Conservation (phyloP, 164 flowering plant genomes). For the Kingdonia uniflora region DNA sequence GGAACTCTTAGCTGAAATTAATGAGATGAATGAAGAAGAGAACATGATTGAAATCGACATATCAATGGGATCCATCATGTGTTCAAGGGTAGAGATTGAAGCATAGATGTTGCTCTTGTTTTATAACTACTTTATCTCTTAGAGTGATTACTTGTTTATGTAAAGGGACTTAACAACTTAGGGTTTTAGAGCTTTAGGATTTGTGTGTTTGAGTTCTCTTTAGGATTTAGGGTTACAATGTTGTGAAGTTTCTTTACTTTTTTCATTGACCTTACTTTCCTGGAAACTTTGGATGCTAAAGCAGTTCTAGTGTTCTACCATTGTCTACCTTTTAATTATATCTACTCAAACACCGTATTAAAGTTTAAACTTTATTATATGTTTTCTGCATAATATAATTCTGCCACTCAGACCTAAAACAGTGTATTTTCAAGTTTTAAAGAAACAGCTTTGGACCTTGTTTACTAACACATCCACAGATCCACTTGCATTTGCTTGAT, state of each 20-base stretch:
- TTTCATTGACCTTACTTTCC: conserved; percentile 12
- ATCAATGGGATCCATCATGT: conserved; percentile 46
- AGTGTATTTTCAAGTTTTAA: background rate
- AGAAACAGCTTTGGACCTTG: too few species aligned
- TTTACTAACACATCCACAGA: too few species aligned
- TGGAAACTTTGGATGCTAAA: conserved; percentile 10
- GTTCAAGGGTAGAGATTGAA: conserved; percentile 32
- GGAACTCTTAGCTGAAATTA: conserved; percentile 51
- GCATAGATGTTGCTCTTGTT: conserved; percentile 12
- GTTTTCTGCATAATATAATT: too few species aligned
- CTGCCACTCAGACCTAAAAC: too few species aligned
- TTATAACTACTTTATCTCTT: background rate
- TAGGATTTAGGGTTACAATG: conserved; percentile 1
- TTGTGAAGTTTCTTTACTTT: conserved; percentile 6
- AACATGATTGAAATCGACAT: conserved; percentile 64
- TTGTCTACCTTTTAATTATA: background rate
- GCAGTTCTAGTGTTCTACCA: background rate
- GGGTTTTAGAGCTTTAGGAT: background rate
- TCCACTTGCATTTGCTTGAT: background rate
- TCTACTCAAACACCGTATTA: conserved; percentile 5
- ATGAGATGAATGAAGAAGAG: conserved; percentile 50
- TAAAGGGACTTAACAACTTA: background rate
- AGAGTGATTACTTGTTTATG: background rate
- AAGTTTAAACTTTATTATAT: conserved; percentile 4
- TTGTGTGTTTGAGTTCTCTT: background rate